Evolutionary conservation across 495 filamentous ascomycete species (phyloP).

Genomic region (Rostrohypoxylon terebratum): DNA sequence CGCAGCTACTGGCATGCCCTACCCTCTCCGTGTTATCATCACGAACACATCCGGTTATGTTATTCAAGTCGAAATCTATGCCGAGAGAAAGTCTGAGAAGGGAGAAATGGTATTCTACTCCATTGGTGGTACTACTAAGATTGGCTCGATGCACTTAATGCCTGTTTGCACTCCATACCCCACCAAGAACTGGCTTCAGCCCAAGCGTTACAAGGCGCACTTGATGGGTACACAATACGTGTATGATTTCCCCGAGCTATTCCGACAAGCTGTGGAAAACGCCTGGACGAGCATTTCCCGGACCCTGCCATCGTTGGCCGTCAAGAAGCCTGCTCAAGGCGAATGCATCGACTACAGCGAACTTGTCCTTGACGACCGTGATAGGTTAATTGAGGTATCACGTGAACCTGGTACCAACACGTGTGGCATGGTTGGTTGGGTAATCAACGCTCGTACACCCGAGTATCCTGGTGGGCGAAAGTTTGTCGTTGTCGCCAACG

Average conservation of each 20-base stretch:
- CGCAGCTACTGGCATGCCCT: conserved; percentile 82
- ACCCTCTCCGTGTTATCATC: conserved; percentile 95
- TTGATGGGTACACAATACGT: conserved; percentile 99
- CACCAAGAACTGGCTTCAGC: conserved; percentile 98
- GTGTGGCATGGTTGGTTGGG: conserved; percentile 98
- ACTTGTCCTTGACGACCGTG: conserved; percentile 91
- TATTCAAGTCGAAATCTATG: conserved; percentile 96
- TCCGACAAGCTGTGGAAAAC: conserved; percentile 97
- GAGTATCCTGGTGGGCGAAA: conserved; percentile 93
- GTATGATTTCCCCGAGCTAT: conserved; percentile 99
- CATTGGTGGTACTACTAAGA: conserved; percentile 93
- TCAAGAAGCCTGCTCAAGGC: conserved; percentile 83
- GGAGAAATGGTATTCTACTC: conserved; percentile 97
- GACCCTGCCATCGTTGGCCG: conserved; percentile 75
- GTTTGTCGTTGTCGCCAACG: conserved; percentile 97
- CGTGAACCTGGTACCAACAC: conserved; percentile 95
- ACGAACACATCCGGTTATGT: conserved; percentile 99
- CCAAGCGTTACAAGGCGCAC: conserved; percentile 99
- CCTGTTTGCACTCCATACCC: conserved; percentile 93
- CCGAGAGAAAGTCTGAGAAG: conserved; percentile 97
- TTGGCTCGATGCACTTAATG: conserved; percentile 93
- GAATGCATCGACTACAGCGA: conserved; percentile 97
- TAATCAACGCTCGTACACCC: conserved; percentile 96
- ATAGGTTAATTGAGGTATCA: conserved; percentile 90
- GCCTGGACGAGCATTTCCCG: conserved; percentile 81